These are phyloP conservation scores for Stephania japonica DNA, from an alignment of 164 flowering plant genomes.

Conservation along the genomic window DNA sequence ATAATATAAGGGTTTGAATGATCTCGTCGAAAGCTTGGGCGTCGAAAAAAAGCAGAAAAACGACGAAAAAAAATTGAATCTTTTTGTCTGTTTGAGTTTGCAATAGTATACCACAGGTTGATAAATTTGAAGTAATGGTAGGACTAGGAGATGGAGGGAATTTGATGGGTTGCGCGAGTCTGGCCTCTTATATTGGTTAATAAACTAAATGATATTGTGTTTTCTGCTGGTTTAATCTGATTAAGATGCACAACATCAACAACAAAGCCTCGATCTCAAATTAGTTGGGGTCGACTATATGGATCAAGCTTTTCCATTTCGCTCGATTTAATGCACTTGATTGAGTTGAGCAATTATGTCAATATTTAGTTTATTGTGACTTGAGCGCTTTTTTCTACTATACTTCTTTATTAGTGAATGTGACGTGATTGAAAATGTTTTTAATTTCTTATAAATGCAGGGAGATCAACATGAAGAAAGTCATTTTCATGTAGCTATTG, in stretches of 20 bases:
- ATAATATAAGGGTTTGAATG: too few species aligned
- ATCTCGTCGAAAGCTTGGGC: not conserved
- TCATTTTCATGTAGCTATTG: constrained; percentile 63
- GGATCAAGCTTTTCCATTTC: too few species aligned
- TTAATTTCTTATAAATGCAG: constrained; percentile 31
- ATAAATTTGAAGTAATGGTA: not conserved
- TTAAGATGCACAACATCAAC: not conserved
- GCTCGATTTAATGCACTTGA: too few species aligned
- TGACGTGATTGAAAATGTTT: not conserved
- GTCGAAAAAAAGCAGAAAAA: not conserved
- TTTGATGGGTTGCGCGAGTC: not conserved
- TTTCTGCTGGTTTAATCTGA: not conserved
- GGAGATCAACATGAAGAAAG: constrained; percentile 42
- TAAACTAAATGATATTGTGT: not conserved
- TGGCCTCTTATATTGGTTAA: not conserved
- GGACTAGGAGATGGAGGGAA: not conserved
- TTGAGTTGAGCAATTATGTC: not conserved
- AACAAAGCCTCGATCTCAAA: too few species aligned
- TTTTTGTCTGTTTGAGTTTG: not conserved
- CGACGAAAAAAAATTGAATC: not conserved
- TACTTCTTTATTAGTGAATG: not conserved
- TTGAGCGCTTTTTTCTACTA: not conserved
- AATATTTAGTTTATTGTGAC: not conserved
- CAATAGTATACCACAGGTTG: not conserved
- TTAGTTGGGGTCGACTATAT: too few species aligned